phyloP scores from a whole-genome alignment of 2,329 filamentous ascomycete genomes.

The Talaromyces sp. region DNA sequence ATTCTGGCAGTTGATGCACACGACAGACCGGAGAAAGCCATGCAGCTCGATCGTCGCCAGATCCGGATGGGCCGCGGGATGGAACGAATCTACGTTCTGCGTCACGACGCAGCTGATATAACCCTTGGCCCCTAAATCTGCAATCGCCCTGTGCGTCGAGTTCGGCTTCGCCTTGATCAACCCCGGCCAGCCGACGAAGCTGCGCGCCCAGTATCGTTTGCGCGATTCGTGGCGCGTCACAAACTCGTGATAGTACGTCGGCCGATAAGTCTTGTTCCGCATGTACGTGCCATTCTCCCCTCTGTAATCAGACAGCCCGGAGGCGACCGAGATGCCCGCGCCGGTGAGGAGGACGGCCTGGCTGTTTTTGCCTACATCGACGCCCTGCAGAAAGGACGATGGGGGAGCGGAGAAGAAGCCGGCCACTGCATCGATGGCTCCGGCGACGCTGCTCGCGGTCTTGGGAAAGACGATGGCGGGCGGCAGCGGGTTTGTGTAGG shows the following conservation, averaged over 20 bases:
- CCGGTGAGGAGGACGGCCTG: conserved; percentile 67
- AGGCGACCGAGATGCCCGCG: conserved; percentile 88
- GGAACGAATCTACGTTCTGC: conserved; percentile 97
- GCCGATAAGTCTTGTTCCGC: conserved; percentile 81
- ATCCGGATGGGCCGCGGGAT: conserved; percentile 67
- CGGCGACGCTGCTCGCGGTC: conserved; percentile 62
- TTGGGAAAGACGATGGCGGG: conserved; percentile 68
- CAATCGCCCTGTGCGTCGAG: conserved; percentile 69
- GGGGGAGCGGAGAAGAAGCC: conserved; percentile 66
- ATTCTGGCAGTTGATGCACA: conserved; percentile 72
- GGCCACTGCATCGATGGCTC: conserved; percentile 70
- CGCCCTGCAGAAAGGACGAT: conserved; percentile 42
- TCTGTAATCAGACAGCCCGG: conserved; percentile 87
- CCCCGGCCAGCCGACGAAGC: conserved; percentile 87
- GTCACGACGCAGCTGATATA: conserved; percentile 75
- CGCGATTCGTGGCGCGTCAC: conserved; percentile 71
- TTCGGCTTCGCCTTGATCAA: conserved; percentile 77
- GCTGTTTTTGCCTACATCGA: conserved; percentile 41
- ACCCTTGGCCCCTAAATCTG: conserved; percentile 65
- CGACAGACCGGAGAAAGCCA: conserved; percentile 75
- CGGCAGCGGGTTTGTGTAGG: conserved; percentile 79
- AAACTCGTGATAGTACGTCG: conserved; percentile 93
- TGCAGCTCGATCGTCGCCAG: conserved; percentile 80
- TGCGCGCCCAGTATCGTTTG: conserved; percentile 93
- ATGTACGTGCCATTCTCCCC: conserved; percentile 88